Base-by-base conservation (phyloP, 2,329 filamentous ascomycete species). In the Orbilia javanica region DNA sequence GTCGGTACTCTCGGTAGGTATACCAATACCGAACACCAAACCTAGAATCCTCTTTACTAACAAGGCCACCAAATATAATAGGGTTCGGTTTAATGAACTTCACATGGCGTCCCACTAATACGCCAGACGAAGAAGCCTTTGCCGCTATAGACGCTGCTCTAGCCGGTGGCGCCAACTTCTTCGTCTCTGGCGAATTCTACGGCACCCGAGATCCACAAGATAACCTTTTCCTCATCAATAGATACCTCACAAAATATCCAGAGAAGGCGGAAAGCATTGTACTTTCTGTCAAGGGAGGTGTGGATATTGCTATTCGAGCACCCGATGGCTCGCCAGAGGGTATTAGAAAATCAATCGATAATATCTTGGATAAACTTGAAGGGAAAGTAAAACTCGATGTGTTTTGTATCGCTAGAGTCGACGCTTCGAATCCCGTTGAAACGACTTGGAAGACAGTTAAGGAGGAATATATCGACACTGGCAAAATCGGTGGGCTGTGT, bases 111-210 rank as follows among this genome's bases (percentile, higher is more conserved):
- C 69, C 78, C 20, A 27, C 80, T 0, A 80, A 76, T 15, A 82
- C 83, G 8, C 82, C 87, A 1, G 82, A 87, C 13, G 86, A 88
- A 36, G 84, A 88, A 78, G 84, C 87, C 42, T 86, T 90, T 79
- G 86, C 86, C 50, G 87, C 88, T 10, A 85, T 92, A 83, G 87
- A 87, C 80, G 85, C 87, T 18, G 82, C 82, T 25, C 80, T 82
- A 25, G 83, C 84, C 25, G 81, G 83, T 1, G 85, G 86, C 34
- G 84, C 85, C 64, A 86, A 86, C 75, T 85, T 87, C 81, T 91
- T 89, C 89, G 91, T 90, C 80, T 89, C 86, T 42, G 90, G 86
- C 79, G 89, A 91, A 81, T 87, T 91, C 82, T 92, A 92, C 84
- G 90, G 90, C 44, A 84, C 85, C 0, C 86, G 83, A 0, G 85